Evolutionary conservation across 305 asterid species (phyloP).

Genomic region (Petunia hybrid): DNA sequence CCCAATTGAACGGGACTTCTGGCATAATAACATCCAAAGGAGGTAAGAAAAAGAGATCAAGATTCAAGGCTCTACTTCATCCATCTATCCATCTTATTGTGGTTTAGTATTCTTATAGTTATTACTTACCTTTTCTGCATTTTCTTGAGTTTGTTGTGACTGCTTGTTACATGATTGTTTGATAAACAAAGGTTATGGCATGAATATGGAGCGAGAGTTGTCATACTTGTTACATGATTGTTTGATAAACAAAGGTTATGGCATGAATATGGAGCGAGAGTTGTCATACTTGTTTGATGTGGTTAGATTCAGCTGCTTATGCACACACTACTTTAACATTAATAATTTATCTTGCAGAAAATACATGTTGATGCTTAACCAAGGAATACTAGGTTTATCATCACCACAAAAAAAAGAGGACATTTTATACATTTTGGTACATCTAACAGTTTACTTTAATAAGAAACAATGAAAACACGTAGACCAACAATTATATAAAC

Average conservation of each 20-base stretch:
- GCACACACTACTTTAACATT: background rate
- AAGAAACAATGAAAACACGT: background rate
- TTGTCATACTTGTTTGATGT: background rate
- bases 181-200: conserved; percentile 15
- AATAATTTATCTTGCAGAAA: background rate
- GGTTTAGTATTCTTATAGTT: no score
- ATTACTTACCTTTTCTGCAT: background rate
- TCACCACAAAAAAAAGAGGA: conserved; percentile 15
- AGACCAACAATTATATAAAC: background rate
- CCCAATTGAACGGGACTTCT: no score
- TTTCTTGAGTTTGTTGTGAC: background rate
- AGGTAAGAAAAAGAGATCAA: no score
- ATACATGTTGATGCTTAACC: conserved; percentile 11
- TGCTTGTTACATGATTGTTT: conserved; percentile 13
- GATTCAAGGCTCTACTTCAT: no score
- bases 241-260: conserved; percentile 9
- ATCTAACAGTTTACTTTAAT: background rate
- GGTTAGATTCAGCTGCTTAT: background rate
- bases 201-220: background rate
- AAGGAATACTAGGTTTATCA: background rate
- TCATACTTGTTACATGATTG: conserved; percentile 1
- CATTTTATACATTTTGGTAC: background rate
- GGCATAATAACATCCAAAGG: no score
- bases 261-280: background rate
- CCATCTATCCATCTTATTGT: no score